Evolutionary conservation across 164 flowering plant species (phyloP), one percentile per base, ranked within the genome.

Genomic region (Echeveria elegans): DNA sequence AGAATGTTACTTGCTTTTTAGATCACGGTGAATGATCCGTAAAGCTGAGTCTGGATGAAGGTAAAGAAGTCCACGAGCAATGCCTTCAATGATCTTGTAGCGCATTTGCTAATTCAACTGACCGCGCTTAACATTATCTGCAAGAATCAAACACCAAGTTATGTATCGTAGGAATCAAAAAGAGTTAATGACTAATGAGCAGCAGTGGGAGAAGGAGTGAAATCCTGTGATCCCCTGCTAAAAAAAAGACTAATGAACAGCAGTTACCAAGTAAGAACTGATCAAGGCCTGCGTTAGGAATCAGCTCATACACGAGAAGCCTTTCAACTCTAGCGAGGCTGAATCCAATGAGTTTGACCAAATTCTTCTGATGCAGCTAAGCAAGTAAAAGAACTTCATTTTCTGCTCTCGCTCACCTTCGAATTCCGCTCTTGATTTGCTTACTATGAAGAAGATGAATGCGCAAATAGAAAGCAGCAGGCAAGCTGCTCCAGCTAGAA

Each of bases 321-420:
- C 56, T 70, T 56, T 66, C 67, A 19, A 29, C 65, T 37, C 58
- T 41, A 4, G 63, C 31, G 6, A 65, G 14, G 65, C 71, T 64
- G 48, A 52, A 72, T 9, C 75, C 75, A 19, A 72, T 18, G 34
- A 73, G 66, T 29, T 34, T 69, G 0, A 69, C 70, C 21, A 69
- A n/a, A 61, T 69, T 69, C 10, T 64, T 43, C 32, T 75, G 77
- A 4, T 75, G 77, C 23, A 68, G 77, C 24, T 71, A 71, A 1
- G 77, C 69, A 0, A 69, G 21, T 28, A 71, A 60, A 14, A 36
- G 0, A 19, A 71, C 60, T 50, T 75, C 72, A 31, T 65, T 75
- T 28, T 9, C 40, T 34, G 28, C 18, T 66, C 8, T 41, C 18
- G 36, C 66, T 48, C 40, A 61, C 69, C 50, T 64, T 50, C 64